These are phyloP conservation scores for Plasmodium ovale DNA, from an alignment of 169 alveolate species.

Conservation along the genomic window DNA sequence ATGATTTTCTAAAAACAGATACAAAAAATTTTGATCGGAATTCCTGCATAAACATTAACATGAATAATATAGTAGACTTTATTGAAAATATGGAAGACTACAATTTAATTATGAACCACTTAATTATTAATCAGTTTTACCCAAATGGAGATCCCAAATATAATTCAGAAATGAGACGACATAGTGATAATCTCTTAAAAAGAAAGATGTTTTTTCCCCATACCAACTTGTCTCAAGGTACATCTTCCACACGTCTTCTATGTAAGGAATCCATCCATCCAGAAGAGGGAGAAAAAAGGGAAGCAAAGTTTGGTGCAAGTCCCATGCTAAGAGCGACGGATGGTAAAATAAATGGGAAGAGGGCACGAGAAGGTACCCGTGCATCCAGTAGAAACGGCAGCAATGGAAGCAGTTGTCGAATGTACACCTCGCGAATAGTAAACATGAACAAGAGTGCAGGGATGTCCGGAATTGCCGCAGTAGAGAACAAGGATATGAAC, in stretches of 20 bases:
- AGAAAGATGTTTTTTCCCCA: constrained; percentile 1
- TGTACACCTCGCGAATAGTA: constrained; percentile 12
- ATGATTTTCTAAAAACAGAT: constrained; percentile 39
- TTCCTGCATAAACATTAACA: constrained; percentile 12
- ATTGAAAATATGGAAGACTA: constrained; percentile 16
- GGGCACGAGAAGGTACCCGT: background rate
- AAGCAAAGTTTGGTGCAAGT: background rate
- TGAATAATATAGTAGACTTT: constrained; percentile 35
- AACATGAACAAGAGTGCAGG: constrained; percentile 8
- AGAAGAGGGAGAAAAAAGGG: background rate
- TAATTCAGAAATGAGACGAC: background rate
- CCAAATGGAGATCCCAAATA: background rate
- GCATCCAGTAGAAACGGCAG: background rate
- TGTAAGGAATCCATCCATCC: constrained; percentile 10
- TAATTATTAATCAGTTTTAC: background rate
- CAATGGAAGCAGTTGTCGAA: background rate
- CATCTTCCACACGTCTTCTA: background rate
- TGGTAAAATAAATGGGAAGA: background rate
- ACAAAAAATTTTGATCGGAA: background rate
- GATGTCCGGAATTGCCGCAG: background rate
- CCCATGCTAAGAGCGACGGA: background rate
- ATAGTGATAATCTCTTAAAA: background rate
- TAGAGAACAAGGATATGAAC: background rate
- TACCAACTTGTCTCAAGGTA: background rate
- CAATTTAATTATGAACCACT: constrained; percentile 20